These are phyloP conservation scores for Xylaria multiplex DNA, from an alignment of 2,329 filamentous ascomycete genomes.

Conservation along the genomic window DNA sequence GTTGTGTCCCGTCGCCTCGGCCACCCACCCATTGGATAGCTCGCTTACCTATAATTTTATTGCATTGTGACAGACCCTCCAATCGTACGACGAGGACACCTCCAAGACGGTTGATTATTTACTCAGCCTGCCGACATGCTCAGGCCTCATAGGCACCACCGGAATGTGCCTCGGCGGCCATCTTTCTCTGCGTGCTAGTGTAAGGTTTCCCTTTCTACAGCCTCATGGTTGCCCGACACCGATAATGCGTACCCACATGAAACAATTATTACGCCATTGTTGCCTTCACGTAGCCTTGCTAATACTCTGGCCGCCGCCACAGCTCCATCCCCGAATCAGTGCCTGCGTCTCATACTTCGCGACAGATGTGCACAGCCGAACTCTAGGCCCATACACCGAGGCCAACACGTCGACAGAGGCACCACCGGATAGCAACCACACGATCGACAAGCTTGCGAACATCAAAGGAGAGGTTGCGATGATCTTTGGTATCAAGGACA, in stretches of 20 bases:
- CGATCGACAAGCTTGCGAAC: slow-evolving; percentile 65
- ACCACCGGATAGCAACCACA: slow-evolving; percentile 58
- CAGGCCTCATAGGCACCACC: slow-evolving; percentile 79
- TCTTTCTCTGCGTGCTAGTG: slow-evolving; percentile 71
- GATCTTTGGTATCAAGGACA: slow-evolving; percentile 93
- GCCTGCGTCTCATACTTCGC: slow-evolving; percentile 90
- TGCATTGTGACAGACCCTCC: slow-evolving; percentile 68
- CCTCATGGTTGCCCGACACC: background rate
- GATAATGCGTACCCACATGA: background rate
- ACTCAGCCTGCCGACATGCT: slow-evolving; percentile 79
- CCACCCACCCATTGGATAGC: slow-evolving; percentile 14
- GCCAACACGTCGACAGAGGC: slow-evolving; percentile 58
- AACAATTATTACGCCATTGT: background rate
- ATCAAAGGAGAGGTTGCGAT: slow-evolving; percentile 84
- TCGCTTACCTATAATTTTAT: slow-evolving; percentile 9
- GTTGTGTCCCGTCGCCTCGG: slow-evolving; percentile 9
- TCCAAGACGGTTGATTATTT: slow-evolving; percentile 74
- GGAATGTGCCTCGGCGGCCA: slow-evolving; percentile 97
- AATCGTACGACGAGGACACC: slow-evolving; percentile 86
- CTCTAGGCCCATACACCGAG: slow-evolving; percentile 70
- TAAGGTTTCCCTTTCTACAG: slow-evolving; percentile 48
- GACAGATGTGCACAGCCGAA: slow-evolving; percentile 85
- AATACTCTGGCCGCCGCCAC: background rate
- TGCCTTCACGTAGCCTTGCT: slow-evolving; percentile 13
- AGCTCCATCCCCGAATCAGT: slow-evolving; percentile 78